Conservation (phyloP, 148 eudicot species). For the Chenopodium suecicum region DNA sequence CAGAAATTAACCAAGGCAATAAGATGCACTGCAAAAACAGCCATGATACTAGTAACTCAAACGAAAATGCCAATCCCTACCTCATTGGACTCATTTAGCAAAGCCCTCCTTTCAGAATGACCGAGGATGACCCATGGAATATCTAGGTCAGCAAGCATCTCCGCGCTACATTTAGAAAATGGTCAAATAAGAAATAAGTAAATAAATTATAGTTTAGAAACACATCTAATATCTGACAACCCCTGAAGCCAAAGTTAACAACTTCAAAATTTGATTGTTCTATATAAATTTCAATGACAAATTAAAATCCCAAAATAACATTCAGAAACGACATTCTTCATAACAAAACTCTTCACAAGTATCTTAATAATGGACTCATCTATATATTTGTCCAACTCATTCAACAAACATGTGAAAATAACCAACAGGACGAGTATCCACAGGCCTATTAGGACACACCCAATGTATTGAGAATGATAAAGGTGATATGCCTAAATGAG, state of each 20-base stretch:
- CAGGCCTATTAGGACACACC: neutral
- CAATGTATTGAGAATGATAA: neutral
- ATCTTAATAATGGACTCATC: no score
- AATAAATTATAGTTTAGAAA: neutral
- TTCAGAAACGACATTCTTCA: neutral
- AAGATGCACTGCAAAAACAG: neutral
- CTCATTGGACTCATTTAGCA: conserved; percentile 72
- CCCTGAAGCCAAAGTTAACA: neutral
- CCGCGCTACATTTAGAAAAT: conserved; percentile 54
- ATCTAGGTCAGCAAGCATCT: conserved; percentile 78
- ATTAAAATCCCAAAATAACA: neutral
- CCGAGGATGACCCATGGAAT: conserved; percentile 95
- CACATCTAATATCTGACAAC: neutral
- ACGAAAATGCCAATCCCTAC: conserved; percentile 29
- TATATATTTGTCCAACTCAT: neutral
- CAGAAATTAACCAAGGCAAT: neutral
- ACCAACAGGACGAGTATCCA: neutral
- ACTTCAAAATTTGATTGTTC: neutral
- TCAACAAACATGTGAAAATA: neutral
- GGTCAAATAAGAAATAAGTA: neutral
- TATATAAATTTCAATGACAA: neutral
- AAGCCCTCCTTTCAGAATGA: conserved; percentile 79
- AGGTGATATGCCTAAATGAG: neutral
- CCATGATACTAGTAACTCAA: neutral
- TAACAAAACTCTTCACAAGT: neutral